Evolutionary conservation across 768 basidiomycete genomes (phyloP), one percentile per base, ranked within the genome.

Genomic region (Terana coerulea): DNA sequence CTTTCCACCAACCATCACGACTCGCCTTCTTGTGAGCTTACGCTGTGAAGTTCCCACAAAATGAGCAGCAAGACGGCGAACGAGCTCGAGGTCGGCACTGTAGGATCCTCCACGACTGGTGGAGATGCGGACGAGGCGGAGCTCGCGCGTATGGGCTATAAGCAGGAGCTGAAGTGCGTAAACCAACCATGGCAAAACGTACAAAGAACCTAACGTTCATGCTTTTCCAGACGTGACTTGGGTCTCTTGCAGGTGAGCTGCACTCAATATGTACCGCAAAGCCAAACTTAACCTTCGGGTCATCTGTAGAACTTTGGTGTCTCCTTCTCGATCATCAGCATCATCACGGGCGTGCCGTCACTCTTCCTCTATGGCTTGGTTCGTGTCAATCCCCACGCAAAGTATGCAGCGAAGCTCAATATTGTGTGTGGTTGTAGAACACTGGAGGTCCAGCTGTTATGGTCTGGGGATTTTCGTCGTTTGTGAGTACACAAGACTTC

Each of bases 401-500:
- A 34, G 17, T 43, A 12, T 3, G 22, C 34, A 22, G 24, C 10
- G 15, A 19, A 42, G 10, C n/a, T 14, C 40, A 25, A 19, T 21
- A 19, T 10, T 3, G 17, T 11, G n/a, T n/a, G 39, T 11, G 55
- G 51, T 12, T 25, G 51, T 37, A 88, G 81, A 84, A 79, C 41
- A 88, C 85, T 0, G 86, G 87, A 35, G 87, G 87, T 7, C 85
- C 86, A 0, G 86, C 74, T 0, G 84, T 86, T 3, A 89, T 88
- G 86, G 83, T 84, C 0, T 86, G 84, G 83, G 83, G 84, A 15
- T 88, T 80, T 79, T 84, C 3, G 74, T 85, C 29, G 84, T 83
- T 31, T 67, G 81, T 84, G 56, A 53, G 81, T 55, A 49, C 5
- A 54, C 24, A 35, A 46, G 51, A 9, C 25, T 9, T 6, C 8